Evolutionary conservation across 352 stramenopile genomes (phyloP), one percentile per base, ranked within the genome.

Genomic region (Thraustotheca clavata): DNA sequence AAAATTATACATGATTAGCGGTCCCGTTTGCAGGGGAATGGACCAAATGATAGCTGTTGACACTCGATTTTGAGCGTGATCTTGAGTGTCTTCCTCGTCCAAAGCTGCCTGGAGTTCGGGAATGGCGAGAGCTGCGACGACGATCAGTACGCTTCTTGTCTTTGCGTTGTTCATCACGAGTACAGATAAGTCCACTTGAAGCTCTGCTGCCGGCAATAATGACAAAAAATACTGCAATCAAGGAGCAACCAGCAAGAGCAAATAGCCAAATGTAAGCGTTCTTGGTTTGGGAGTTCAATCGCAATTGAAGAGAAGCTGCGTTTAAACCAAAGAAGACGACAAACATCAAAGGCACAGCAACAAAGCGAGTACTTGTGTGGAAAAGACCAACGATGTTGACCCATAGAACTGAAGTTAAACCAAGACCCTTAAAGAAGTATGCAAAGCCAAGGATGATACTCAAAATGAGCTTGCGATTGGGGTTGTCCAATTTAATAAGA

Each of bases 361-460:
- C 47, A 5, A 80, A 73, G 35, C 83, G 83, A 55, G 78, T 66
- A 32, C 74, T 79, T 4, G 83, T 88, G 36, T 69, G 73, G 68
- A 93, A 93, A 14, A 93, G 68, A 16, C 81, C 81, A 34, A 88
- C 77, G 27, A 73, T 77, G 40, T 83, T 83, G 38, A 89, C 74
- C 79, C 82, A 93, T 3, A 86, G 75, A 52, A 87, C 79, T 14
- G 80, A 86, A 20, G 80, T 89, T 1, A 83, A 69, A 24, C 83
- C 83, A 27, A 93, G 71, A 8, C 83, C 83, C 18, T 75, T 75
- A 49, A 93, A 91, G 60, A 93, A 93, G 70, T 89, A 93, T 4
- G 80, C 43, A 22, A 93, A 50, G 36, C 89, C 52, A 16, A 75
- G 74, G 18, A 89, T 72, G 26, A 91, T 83, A 69, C 84, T 79